Percentiles rank a stretch among this genome's conserved stretches.
phyloP scores from a whole-genome alignment of 192 early-diverging fungal species.

The Spizellomyces sp. region DNA sequence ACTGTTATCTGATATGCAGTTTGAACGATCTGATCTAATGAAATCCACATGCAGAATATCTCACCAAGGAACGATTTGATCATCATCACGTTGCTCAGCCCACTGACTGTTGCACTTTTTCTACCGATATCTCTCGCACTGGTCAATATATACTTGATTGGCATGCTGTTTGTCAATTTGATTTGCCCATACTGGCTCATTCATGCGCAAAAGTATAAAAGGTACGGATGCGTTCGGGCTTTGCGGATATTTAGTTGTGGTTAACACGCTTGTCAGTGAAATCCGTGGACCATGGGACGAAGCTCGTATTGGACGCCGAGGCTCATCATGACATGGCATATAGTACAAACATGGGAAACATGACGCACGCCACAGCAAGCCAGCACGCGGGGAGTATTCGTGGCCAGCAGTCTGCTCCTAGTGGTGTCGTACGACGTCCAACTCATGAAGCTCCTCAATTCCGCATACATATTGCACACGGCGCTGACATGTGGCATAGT shows the following conservation, averaged over 20 bases:
- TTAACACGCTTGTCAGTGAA: constrained; percentile 57
- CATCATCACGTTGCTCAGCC: constrained; percentile 25
- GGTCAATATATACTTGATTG: constrained; percentile 60
- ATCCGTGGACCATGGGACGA: constrained; percentile 99
- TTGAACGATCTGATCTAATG: not conserved
- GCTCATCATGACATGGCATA: too few species aligned
- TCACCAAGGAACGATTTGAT: constrained; percentile 47
- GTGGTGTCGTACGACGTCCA: too few species aligned
- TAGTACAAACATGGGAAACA: too few species aligned
- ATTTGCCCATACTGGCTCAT: constrained; percentile 90
- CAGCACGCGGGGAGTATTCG: too few species aligned
- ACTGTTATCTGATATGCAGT: not conserved
- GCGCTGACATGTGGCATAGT: too few species aligned
- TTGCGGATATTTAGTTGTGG: not conserved
- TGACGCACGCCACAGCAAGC: too few species aligned
- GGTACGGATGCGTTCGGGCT: constrained; percentile 55
- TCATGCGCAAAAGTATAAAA: constrained; percentile 94
- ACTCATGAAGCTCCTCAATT: too few species aligned
- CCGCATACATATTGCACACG: too few species aligned
- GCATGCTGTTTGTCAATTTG: constrained; percentile 77
- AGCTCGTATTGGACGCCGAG: constrained; percentile 50
- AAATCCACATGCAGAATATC: not conserved
- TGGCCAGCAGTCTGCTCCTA: too few species aligned
- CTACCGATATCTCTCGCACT: constrained; percentile 46
- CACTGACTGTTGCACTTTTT: constrained; percentile 12